These are phyloP conservation scores for Crinitomyces ghanaensis DNA, from an alignment of 805 yeast genomes.

Conservation along the genomic window DNA sequence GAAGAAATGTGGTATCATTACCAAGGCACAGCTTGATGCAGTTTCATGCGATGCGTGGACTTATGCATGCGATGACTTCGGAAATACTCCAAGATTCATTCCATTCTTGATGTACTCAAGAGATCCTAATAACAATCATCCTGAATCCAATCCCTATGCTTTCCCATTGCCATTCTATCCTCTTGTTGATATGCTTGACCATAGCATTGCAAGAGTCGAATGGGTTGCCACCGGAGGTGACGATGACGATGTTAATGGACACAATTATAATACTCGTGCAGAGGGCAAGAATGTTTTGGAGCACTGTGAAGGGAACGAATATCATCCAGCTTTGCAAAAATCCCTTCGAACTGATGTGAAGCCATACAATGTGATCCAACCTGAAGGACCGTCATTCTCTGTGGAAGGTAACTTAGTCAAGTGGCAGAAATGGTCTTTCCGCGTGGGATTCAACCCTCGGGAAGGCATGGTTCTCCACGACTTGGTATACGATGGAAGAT, in stretches of 20 bases:
- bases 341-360: conserved; percentile 42
- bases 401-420: conserved; percentile 43
- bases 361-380: conserved; percentile 72
- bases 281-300: conserved; percentile 47
- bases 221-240: conserved; percentile 65
- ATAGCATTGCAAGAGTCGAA: conserved; percentile 59
- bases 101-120: conserved; percentile 71
- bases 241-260: conserved; percentile 42
- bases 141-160: conserved; percentile 32
- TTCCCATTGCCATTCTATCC: conserved; percentile 71
- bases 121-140: conserved; percentile 40
- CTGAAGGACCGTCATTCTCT: conserved; percentile 68
- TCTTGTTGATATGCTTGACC: conserved; percentile 53
- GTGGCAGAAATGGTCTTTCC: conserved; percentile 82
- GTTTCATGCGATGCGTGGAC: conserved; percentile 75
- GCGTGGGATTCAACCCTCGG: conserved; percentile 57
- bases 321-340: conserved; percentile 21
- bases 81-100: conserved; percentile 28
- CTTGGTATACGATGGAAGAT: conserved; percentile 64
- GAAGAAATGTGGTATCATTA: conserved; percentile 42
- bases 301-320: conserved; percentile 58
- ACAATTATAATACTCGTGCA: conserved; percentile 38
- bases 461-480: conserved; percentile 73
- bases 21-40: conserved; percentile 10
- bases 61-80: conserved; percentile 65